Conservation (phyloP, 1,284 basidiomycete species). For the Leccinum proximum region DNA sequence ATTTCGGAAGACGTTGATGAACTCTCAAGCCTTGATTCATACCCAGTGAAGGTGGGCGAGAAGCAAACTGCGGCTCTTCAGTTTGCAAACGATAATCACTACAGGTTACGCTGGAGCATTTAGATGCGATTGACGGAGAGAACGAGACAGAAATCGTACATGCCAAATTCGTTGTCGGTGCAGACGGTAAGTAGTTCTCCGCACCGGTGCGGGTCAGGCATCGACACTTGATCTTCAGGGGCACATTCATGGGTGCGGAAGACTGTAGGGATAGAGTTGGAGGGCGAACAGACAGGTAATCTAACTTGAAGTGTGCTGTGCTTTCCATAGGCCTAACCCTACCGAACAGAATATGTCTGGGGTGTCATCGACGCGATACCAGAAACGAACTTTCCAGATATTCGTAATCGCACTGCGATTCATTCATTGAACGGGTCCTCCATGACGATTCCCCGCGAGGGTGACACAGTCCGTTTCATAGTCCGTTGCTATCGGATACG, state of each 20-base stretch:
- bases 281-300: slow-evolving; percentile 2
- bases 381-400: slow-evolving; percentile 2
- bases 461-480: slow-evolving; percentile 56
- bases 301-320: background rate
- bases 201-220: background rate
- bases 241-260: slow-evolving; percentile 82
- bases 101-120: slow-evolving; percentile 36
- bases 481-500: slow-evolving; percentile 38
- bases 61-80: background rate
- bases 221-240: slow-evolving; percentile 32
- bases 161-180: slow-evolving; percentile 58
- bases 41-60: slow-evolving; percentile 51
- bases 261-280: slow-evolving; percentile 48
- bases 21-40: slow-evolving; percentile 41
- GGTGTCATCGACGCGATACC: background rate
- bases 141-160: slow-evolving; percentile 8
- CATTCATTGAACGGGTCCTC: background rate
- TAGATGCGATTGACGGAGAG: slow-evolving; percentile 20
- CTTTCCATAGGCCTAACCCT: background rate
- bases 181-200: slow-evolving; percentile 42
- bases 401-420: background rate
- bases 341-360: background rate
- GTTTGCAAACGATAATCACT: background rate
- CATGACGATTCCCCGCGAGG: slow-evolving; percentile 50
- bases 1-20: slow-evolving; percentile 40